These are phyloP conservation scores for Boletus sp. DNA, from an alignment of 768 basidiomycete species.

Conservation along the genomic window DNA sequence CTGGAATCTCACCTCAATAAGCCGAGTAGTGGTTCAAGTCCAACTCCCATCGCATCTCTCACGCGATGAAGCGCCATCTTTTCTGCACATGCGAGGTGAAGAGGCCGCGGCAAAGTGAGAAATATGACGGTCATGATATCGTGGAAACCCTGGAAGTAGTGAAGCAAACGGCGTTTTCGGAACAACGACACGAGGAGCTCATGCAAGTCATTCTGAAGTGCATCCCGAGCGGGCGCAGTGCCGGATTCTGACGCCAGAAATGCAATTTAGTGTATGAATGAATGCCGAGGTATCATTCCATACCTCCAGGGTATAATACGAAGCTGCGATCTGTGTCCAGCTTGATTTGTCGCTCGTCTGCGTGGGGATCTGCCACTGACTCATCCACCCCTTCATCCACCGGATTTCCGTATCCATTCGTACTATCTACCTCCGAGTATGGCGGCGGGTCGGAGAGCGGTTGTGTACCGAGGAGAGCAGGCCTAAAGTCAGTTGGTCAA, in stretches of 20 bases:
- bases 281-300: constrained; percentile 17
- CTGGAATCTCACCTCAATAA: constrained; percentile 52
- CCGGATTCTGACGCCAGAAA: constrained; percentile 16
- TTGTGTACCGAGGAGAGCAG: constrained; percentile 34
- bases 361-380: constrained; percentile 39
- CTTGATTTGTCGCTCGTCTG: constrained; percentile 82
- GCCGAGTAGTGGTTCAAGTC: constrained; percentile 82
- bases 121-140: constrained; percentile 86
- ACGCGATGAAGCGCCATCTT: constrained; percentile 40
- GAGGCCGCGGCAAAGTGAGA: constrained; percentile 62
- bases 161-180: constrained; percentile 64
- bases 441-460: constrained; percentile 36
- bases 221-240: constrained; percentile 35
- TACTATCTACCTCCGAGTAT: constrained; percentile 23
- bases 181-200: constrained; percentile 72
- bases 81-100: constrained; percentile 52
- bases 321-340: constrained; percentile 93
- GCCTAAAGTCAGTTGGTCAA: constrained; percentile 22
- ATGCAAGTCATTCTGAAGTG: constrained; percentile 64
- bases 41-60: constrained; percentile 84
- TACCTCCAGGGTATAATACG: constrained; percentile 89
- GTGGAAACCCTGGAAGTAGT: constrained; percentile 92
- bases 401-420: neutral
- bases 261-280: constrained; percentile 5
- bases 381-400: neutral